Evolutionary conservation across 345 rosid species (phyloP).

Genomic region (Syzygium aqueum): DNA sequence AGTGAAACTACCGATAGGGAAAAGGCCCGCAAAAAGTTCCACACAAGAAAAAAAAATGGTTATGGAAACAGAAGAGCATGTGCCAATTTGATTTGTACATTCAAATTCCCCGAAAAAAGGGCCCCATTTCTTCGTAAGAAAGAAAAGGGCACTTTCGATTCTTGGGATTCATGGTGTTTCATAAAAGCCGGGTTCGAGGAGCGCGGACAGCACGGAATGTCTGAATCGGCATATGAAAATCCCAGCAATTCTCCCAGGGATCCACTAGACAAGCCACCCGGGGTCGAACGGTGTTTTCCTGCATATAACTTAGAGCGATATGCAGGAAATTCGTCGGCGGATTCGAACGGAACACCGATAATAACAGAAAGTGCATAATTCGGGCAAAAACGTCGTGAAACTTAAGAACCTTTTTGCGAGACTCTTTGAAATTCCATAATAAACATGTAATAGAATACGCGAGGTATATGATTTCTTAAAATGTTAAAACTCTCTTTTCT

Average conservation of each 20-base stretch:
- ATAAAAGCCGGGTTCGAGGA: too few species aligned
- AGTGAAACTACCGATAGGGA: background rate
- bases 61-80: background rate
- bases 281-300: too few species aligned
- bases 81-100: background rate
- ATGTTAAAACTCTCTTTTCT: background rate
- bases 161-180: background rate
- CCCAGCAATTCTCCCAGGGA: too few species aligned
- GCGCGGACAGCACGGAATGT: too few species aligned
- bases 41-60: too few species aligned
- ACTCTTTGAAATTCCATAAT: background rate
- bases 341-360: rapidly evolving
- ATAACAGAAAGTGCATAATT: background rate
- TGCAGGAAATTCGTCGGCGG: rapidly evolving
- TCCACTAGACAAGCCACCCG: too few species aligned
- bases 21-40: background rate
- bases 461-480: background rate
- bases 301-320: too few species aligned
- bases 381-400: rapidly evolving
- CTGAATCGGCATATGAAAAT: too few species aligned
- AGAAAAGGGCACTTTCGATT: background rate
- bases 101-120: background rate
- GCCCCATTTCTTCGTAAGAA: rapidly evolving
- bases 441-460: background rate
- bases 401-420: background rate